Evolutionary conservation across 1,284 basidiomycete species (phyloP).

Genomic region (Cutaneotrichosporon sp.): DNA sequence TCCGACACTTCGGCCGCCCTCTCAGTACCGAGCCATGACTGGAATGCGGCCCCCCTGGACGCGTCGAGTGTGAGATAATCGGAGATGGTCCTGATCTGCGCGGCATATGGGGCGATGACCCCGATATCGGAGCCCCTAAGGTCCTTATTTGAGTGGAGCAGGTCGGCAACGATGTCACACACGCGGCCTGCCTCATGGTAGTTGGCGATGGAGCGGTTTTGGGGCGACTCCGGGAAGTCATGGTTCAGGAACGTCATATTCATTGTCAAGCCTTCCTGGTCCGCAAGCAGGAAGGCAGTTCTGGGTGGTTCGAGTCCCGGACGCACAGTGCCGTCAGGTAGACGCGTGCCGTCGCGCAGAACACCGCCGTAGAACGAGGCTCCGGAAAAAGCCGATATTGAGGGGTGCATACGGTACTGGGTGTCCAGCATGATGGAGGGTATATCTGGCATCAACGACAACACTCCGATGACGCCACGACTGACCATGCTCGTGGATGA

Average conservation of each 20-base stretch:
- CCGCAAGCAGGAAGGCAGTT: constrained; percentile 48
- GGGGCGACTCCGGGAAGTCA: constrained; percentile 59
- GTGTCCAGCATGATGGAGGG: constrained; percentile 83
- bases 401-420: constrained; percentile 93
- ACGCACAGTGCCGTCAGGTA: constrained; percentile 54
- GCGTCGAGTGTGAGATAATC: constrained; percentile 54
- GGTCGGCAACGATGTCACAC: constrained; percentile 70
- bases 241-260: constrained; percentile 75
- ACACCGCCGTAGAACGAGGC: constrained; percentile 70
- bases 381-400: constrained; percentile 78
- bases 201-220: constrained; percentile 68
- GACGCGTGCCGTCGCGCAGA: constrained; percentile 68
- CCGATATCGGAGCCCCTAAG: constrained; percentile 71
- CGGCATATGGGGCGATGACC: constrained; percentile 79
- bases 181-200: constrained; percentile 68
- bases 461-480: constrained; percentile 9
- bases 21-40: constrained; percentile 57
- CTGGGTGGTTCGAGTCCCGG: constrained; percentile 58
- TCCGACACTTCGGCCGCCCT: constrained; percentile 60
- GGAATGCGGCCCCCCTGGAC: constrained; percentile 53
- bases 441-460: constrained; percentile 47
- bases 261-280: constrained; percentile 14
- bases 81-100: constrained; percentile 67
- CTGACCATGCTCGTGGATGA: constrained; percentile 71
- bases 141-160: constrained; percentile 53